These are phyloP conservation scores for Neocatenulostroma microsporum DNA, from an alignment of 2,329 filamentous ascomycete genomes.

Conservation along the genomic window DNA sequence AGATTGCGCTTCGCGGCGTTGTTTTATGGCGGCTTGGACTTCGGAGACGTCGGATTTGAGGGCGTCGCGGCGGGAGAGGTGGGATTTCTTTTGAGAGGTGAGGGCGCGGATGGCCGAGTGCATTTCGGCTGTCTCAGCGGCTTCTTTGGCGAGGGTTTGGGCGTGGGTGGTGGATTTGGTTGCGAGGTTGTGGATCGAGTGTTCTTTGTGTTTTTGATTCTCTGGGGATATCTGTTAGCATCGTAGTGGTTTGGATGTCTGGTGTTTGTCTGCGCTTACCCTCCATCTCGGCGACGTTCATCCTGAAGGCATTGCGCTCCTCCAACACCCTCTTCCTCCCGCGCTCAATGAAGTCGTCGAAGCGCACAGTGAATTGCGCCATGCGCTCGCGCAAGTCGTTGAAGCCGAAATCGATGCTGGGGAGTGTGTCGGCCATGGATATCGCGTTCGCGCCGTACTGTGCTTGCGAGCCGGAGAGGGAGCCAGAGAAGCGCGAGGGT, in stretches of 20 bases:
- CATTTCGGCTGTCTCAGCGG: conserved; percentile 62
- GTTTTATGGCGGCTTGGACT: conserved; percentile 62
- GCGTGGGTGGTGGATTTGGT: conserved; percentile 63
- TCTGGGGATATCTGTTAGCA: conserved; percentile 46
- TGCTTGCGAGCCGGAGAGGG: conserved; percentile 54
- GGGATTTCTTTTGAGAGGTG: conserved; percentile 48
- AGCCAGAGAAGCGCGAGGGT: conserved; percentile 59
- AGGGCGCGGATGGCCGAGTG: conserved; percentile 52
- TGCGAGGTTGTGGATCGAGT: conserved; percentile 74
- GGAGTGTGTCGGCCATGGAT: conserved; percentile 69
- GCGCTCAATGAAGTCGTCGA: conserved; percentile 89
- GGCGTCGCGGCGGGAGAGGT: conserved; percentile 47
- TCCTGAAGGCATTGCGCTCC: conserved; percentile 87
- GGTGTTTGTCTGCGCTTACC: conserved; percentile 47
- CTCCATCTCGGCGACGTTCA: conserved; percentile 82
- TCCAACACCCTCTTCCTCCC: conserved; percentile 83
- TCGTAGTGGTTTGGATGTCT: background rate
- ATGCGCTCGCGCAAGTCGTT: conserved; percentile 93
- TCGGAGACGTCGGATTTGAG: conserved; percentile 52
- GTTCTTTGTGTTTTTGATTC: conserved; percentile 82
- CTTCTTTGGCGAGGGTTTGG: conserved; percentile 67
- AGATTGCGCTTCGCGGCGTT: conserved; percentile 61
- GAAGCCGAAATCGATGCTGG: conserved; percentile 90
- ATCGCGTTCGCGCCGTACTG: conserved; percentile 48
- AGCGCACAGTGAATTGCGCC: conserved; percentile 81